Evolutionary conservation across 441 rosid species (phyloP).

Genomic region (Jatropha multifida): DNA sequence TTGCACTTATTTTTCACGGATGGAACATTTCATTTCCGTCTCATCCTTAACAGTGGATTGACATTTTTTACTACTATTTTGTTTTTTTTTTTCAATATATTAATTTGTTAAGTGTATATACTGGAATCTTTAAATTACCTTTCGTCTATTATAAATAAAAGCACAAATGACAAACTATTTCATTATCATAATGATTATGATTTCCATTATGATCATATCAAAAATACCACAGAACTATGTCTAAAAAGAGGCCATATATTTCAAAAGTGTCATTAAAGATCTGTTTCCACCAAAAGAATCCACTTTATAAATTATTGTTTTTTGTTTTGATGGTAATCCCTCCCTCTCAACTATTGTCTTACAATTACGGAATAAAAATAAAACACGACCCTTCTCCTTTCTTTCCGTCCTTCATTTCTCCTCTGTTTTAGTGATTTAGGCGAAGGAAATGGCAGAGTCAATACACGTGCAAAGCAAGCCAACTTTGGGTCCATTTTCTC

Average conservation of each 20-base stretch:
- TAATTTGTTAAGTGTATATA: no score
- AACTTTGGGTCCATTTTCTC: constrained; percentile 13
- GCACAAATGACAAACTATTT: neutral
- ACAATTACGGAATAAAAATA: neutral
- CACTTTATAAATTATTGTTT: neutral
- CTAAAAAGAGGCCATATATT: neutral
- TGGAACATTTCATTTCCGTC: no score
- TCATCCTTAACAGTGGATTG: no score
- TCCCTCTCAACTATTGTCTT: no score
- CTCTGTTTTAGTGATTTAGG: neutral
- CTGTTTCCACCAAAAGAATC: neutral
- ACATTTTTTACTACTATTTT: no score
- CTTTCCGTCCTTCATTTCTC: neutral
- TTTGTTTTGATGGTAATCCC: neutral
- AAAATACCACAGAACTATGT: neutral
- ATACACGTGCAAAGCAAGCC: constrained; percentile 9
- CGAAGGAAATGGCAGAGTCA: constrained; percentile 14
- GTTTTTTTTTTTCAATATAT: neutral
- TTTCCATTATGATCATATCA: neutral
- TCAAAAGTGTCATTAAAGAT: neutral
- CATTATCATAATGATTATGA: neutral
- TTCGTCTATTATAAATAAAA: no score
- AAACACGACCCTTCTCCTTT: neutral
- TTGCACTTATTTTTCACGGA: no score
- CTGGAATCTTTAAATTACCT: no score